Percentiles rank a stretch among this genome's conserved stretches.
phyloP scores from a whole-genome alignment of 179 eudicot species.

The Carnegiea gigantea region DNA sequence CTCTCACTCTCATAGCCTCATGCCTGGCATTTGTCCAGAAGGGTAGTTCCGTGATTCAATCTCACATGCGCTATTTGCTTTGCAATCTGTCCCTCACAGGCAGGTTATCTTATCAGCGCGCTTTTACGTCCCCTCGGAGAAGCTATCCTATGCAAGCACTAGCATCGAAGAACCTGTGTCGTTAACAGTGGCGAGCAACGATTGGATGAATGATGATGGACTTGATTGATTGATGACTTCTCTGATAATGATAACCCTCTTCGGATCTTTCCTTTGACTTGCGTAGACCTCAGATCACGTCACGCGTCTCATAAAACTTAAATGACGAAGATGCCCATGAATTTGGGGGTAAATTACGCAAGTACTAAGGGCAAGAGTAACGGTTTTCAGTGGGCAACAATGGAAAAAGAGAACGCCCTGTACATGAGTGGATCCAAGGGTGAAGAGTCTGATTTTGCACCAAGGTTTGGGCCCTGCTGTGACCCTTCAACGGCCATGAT shows the following conservation, averaged over 20 bases:
- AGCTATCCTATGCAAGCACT: not conserved
- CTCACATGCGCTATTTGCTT: not conserved
- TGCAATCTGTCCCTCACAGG: not conserved
- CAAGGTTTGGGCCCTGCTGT: not conserved
- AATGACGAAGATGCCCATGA: not conserved
- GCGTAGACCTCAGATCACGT: not conserved
- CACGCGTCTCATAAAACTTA: not conserved
- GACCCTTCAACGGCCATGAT: slow-evolving; percentile 7
- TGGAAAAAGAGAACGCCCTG: not conserved
- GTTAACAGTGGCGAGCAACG: not conserved
- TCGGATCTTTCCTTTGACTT: not conserved
- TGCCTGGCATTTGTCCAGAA: not conserved
- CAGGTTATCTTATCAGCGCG: not conserved
- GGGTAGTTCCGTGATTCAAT: not conserved
- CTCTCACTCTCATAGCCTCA: not conserved
- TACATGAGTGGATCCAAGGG: not conserved
- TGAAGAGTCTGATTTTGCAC: not conserved
- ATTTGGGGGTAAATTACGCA: not conserved
- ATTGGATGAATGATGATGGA: not conserved
- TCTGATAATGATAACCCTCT: not conserved
- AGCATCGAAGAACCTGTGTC: not conserved
- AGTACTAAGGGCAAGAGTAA: not conserved
- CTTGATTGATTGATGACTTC: not conserved
- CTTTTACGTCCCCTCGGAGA: not conserved
- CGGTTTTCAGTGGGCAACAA: not conserved